These are phyloP conservation scores for Aspergillus fumigatiaffinis DNA, from an alignment of 2,329 filamentous ascomycete species.

Conservation along the genomic window DNA sequence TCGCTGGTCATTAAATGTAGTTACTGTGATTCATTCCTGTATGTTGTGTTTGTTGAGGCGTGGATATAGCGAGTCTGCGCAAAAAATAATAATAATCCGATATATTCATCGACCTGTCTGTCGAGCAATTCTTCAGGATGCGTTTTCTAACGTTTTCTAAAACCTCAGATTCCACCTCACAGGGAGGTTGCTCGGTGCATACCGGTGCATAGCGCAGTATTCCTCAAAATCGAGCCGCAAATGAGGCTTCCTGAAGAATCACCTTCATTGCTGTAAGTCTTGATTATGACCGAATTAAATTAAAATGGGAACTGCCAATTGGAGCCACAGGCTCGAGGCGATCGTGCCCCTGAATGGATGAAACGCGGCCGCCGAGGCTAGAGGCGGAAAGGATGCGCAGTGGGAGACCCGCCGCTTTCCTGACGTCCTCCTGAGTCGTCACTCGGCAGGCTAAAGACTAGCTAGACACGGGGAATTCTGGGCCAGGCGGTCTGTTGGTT, in stretches of 20 bases:
- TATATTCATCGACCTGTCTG: neutral
- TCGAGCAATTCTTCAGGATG: neutral
- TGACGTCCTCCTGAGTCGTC: neutral
- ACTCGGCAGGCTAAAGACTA: neutral
- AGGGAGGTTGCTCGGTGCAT: neutral
- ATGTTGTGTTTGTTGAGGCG: neutral
- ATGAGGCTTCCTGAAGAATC: neutral
- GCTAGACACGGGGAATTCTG: neutral
- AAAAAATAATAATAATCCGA: neutral
- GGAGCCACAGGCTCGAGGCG: neutral
- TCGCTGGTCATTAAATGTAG: neutral
- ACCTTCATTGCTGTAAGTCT: neutral
- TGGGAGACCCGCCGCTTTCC: conserved; percentile 3
- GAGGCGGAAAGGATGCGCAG: conserved; percentile 13
- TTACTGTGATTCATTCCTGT: neutral
- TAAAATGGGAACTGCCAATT: neutral
- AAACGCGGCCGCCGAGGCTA: conserved; percentile 1
- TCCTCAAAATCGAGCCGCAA: neutral
- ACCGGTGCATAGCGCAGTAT: neutral
- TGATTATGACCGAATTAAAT: neutral
- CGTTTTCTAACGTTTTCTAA: neutral
- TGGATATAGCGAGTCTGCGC: neutral
- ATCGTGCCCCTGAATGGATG: conserved; percentile 6
- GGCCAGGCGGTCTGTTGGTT: neutral
- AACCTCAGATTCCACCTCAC: neutral